Conservation (phyloP, 2,329 filamentous ascomycete species). For the Cytospora leucostoma region DNA sequence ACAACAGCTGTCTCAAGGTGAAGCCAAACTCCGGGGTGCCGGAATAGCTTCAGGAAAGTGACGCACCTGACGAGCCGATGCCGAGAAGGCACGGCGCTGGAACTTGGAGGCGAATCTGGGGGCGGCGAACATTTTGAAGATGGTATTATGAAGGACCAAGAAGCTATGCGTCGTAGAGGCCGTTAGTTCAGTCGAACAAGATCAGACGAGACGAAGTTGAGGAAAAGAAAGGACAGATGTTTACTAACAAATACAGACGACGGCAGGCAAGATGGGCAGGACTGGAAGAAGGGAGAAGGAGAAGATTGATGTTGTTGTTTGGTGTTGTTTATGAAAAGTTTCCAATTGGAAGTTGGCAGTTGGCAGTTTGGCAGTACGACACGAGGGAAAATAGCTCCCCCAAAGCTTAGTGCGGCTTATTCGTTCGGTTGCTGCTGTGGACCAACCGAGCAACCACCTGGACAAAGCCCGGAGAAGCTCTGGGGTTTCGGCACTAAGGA, state of each 20-base stretch:
- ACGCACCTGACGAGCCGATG: slow-evolving; percentile 71
- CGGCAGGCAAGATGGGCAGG: slow-evolving; percentile 5
- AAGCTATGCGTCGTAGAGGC: background rate
- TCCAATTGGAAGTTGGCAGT: slow-evolving; percentile 18
- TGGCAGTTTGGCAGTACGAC: slow-evolving; percentile 1
- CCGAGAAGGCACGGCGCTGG: slow-evolving; percentile 81
- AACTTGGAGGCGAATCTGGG: slow-evolving; percentile 63
- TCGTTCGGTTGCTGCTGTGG: slow-evolving; percentile 18
- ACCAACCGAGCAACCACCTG: background rate
- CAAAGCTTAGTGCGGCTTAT: background rate
- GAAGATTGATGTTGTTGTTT: slow-evolving; percentile 7
- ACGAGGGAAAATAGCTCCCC: slow-evolving; percentile 17
- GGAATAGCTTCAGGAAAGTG: slow-evolving; percentile 19
- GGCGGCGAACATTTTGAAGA: slow-evolving; percentile 71
- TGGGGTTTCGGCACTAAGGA: slow-evolving; percentile 12
- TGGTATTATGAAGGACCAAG: slow-evolving; percentile 14
- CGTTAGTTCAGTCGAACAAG: background rate
- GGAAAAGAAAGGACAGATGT: background rate
- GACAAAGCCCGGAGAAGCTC: background rate
- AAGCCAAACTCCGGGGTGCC: slow-evolving; percentile 23
- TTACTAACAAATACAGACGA: background rate
- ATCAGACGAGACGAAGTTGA: background rate
- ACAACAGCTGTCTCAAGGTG: slow-evolving; percentile 26
- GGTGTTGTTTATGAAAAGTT: slow-evolving; percentile 19
- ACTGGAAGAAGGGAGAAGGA: slow-evolving; percentile 3